Evolutionary conservation across 2,329 filamentous ascomycete species (phyloP).

Genomic region (Hypoxylon sp.): DNA sequence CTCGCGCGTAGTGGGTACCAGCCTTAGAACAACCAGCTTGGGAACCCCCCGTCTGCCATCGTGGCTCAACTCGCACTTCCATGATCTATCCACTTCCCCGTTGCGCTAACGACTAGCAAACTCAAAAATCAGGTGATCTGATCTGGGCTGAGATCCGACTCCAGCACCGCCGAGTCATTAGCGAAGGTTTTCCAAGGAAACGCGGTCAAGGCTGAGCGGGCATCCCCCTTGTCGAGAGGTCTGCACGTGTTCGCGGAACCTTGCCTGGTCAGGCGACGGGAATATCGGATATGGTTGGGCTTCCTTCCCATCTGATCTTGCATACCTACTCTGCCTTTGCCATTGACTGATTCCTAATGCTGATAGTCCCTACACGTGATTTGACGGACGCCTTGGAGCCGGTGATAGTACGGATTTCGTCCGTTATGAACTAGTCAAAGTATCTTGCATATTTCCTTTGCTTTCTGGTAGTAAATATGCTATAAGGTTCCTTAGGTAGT

Average conservation of each 20-base stretch:
- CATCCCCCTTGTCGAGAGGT: neutral
- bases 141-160: slow-evolving; percentile 22
- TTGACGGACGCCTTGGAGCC: neutral
- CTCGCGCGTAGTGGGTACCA: neutral
- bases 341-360: neutral
- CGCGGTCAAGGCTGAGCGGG: neutral
- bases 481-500: neutral
- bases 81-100: slow-evolving; percentile 7
- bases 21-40: neutral
- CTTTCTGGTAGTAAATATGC: neutral
- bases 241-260: neutral
- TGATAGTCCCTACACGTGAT: neutral
- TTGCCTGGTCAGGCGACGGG: neutral
- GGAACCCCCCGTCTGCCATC: neutral
- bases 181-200: too few relatives aligned
- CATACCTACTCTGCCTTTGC: neutral
- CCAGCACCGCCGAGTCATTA: slow-evolving; percentile 8
- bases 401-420: neutral
- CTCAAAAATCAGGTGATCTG: slow-evolving; percentile 33
- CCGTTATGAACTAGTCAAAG: neutral
- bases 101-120: slow-evolving; percentile 20
- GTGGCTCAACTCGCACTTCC: slow-evolving; percentile 12
- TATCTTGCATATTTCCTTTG: neutral
- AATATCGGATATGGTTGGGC: too few relatives aligned
- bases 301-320: neutral